phyloP scores from a whole-genome alignment of 441 rosid genomes.

The Populus hybrid region DNA sequence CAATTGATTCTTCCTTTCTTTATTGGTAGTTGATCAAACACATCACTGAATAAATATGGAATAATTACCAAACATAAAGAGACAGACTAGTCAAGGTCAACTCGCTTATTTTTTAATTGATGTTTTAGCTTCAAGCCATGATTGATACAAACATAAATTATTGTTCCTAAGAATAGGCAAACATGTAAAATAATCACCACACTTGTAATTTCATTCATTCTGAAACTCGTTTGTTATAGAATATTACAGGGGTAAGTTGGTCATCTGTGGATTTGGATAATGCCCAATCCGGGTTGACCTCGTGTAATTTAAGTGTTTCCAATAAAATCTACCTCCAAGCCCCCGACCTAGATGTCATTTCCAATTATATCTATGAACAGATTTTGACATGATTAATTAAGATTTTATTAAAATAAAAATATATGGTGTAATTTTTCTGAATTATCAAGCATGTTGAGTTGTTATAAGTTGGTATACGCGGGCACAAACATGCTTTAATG shows the following conservation, averaged over 20 bases:
- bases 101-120: background rate
- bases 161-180: background rate
- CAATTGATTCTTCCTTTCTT: too few species aligned
- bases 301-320: background rate
- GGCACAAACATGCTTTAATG: too few species aligned
- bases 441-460: too few species aligned
- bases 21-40: too few species aligned
- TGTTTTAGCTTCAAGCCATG: background rate
- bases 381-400: too few species aligned
- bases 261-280: background rate
- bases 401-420: too few species aligned
- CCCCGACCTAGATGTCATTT: background rate
- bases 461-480: too few species aligned
- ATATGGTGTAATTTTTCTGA: too few species aligned
- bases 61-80: background rate
- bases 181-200: background rate
- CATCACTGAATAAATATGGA: background rate
- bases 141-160: background rate
- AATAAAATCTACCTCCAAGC: background rate
- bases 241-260: background rate
- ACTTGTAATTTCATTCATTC: background rate
- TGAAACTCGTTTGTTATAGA: background rate
- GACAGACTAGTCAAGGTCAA: background rate
- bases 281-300: background rate
- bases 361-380: background rate